phyloP scores from a whole-genome alignment of 176 grass and related monocot species.

The Bonia amplexicaulis region DNA sequence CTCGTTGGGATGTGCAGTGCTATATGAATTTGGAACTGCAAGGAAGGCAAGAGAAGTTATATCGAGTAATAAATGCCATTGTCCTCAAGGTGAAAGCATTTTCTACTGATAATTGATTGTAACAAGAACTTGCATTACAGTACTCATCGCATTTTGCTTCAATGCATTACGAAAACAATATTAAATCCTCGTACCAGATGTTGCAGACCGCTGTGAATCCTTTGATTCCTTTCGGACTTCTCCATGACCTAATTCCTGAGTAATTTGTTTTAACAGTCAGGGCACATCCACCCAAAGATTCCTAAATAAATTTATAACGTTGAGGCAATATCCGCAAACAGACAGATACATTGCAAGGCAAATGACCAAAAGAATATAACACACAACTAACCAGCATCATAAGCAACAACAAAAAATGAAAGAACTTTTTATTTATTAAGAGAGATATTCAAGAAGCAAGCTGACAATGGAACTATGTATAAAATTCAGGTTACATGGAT shows the following conservation, averaged over 20 bases:
- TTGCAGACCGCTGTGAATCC: constrained; percentile 47
- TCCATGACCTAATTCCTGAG: constrained; percentile 44
- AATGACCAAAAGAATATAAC: constrained; percentile 15
- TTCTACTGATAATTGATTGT: not conserved
- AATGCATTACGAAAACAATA: not conserved
- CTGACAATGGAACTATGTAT: not conserved
- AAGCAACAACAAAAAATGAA: constrained; percentile 1
- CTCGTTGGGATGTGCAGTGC: constrained; percentile 50
- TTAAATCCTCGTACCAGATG: constrained; percentile 26
- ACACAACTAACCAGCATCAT: not conserved
- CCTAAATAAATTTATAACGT: not conserved
- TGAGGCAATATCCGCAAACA: not conserved
- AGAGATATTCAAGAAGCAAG: constrained; percentile 13
- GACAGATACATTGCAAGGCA: not conserved
- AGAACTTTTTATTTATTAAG: not conserved
- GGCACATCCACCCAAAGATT: constrained; percentile 20
- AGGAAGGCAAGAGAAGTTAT: constrained; percentile 32
- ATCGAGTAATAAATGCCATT: not conserved
- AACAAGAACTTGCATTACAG: not conserved
- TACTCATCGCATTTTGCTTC: not conserved
- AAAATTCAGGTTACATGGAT: not conserved
- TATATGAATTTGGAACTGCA: constrained; percentile 64
- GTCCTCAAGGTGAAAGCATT: not conserved
- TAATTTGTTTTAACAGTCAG: constrained; percentile 18
- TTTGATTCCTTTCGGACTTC: constrained; percentile 58